phyloP scores from a whole-genome alignment of 2,329 filamentous ascomycete genomes.

The Biscogniauxia mediterranea region DNA sequence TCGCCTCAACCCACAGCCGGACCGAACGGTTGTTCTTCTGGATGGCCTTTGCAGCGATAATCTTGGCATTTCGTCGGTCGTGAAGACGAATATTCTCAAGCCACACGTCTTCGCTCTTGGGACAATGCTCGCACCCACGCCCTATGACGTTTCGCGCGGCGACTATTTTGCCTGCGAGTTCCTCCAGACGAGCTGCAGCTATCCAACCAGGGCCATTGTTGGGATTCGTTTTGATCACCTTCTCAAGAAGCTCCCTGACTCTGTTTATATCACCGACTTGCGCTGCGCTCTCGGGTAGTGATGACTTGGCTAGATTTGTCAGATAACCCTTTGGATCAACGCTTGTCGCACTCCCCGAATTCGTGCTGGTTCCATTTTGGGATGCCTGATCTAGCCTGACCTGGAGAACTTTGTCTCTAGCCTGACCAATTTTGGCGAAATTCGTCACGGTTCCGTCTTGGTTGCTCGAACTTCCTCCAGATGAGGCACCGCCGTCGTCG shows the following conservation, averaged over 20 bases:
- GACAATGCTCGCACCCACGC: conserved; percentile 84
- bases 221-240: conserved; percentile 94
- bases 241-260: conserved; percentile 88
- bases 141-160: conserved; percentile 86
- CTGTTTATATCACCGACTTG: conserved; percentile 94
- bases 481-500: conserved; percentile 66
- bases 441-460: conserved; percentile 94
- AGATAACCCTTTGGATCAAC: conserved; percentile 96
- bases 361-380: conserved; percentile 63
- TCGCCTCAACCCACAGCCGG: conserved; percentile 89
- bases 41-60: conserved; percentile 91
- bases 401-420: conserved; percentile 91
- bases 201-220: conserved; percentile 96
- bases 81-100: conserved; percentile 93
- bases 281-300: conserved; percentile 74
- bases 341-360: conserved; percentile 78
- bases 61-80: conserved; percentile 87
- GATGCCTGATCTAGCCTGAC: conserved; percentile 91
- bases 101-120: conserved; percentile 94
- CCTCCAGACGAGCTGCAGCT: conserved; percentile 86
- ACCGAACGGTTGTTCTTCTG: conserved; percentile 88
- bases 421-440: conserved; percentile 95
- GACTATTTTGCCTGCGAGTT: conserved; percentile 87
- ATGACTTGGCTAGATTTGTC: conserved; percentile 82
- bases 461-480: conserved; percentile 38